phyloP scores from a whole-genome alignment of 2,329 filamentous ascomycete species.

The Metarhizium anisopliae region DNA sequence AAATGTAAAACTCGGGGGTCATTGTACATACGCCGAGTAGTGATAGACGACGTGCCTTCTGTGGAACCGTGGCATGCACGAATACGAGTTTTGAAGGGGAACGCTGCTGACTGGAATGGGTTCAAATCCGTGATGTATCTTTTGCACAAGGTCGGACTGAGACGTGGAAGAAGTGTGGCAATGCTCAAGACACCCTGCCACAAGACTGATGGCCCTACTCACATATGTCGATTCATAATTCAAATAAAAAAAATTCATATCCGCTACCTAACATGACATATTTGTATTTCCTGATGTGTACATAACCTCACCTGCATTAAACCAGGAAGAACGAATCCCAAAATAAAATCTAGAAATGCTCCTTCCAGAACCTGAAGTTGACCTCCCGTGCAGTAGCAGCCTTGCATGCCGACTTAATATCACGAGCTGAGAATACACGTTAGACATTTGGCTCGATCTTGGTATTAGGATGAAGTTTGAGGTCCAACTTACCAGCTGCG shows the following conservation, averaged over 20 bases:
- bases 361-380: conserved; percentile 97
- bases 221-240: no score
- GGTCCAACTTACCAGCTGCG: conserved; percentile 41
- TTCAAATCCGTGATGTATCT: no score
- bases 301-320: background rate
- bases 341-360: conserved; percentile 57
- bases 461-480: background rate
- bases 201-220: no score
- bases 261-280: background rate
- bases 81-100: no score
- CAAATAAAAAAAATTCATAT: no score
- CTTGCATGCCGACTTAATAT: conserved; percentile 77
- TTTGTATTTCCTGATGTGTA: background rate
- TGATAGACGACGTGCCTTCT: background rate
- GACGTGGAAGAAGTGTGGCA: no score
- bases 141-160: no score
- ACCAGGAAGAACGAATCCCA: background rate
- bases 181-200: no score
- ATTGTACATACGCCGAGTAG: background rate
- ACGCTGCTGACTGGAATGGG: no score
- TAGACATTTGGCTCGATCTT: conserved; percentile 18
- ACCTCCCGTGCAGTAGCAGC: conserved; percentile 67
- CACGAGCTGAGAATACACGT: conserved; percentile 51
- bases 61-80: no score
- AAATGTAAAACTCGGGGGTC: no score